phyloP scores from a whole-genome alignment of 371 early-diverging fungal species.

The Chytridium lagenaria region DNA sequence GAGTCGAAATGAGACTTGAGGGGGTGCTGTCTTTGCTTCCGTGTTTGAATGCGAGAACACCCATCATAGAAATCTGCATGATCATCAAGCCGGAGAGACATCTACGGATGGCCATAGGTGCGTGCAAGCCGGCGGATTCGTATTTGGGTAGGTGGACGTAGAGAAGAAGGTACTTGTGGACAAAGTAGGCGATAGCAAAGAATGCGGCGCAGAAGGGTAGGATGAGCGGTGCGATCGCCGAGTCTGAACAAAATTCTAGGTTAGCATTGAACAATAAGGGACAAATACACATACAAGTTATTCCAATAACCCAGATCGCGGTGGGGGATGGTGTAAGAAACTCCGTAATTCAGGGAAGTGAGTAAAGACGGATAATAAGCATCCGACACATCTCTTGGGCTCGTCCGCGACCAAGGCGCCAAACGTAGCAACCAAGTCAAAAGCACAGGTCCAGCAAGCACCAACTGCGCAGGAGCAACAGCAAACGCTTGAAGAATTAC shows the following conservation, averaged over 20 bases:
- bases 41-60: constrained; percentile 70
- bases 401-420: constrained; percentile 39
- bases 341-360: constrained; percentile 52
- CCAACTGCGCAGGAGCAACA: constrained; percentile 49
- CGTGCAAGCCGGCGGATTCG: constrained; percentile 79
- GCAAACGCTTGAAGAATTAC: constrained; percentile 53
- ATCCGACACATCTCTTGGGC: constrained; percentile 53
- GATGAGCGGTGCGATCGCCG: constrained; percentile 85
- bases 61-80: constrained; percentile 87
- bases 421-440: constrained; percentile 49
- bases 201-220: constrained; percentile 79
- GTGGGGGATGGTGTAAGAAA: constrained; percentile 57
- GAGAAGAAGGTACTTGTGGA: constrained; percentile 68
- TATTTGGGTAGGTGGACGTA: constrained; percentile 82
- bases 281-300: constrained; percentile 61
- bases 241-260: constrained; percentile 59
- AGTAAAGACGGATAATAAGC: constrained; percentile 56
- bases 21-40: constrained; percentile 14
- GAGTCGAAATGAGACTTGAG: background rate
- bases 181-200: constrained; percentile 73
- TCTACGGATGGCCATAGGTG: constrained; percentile 79
- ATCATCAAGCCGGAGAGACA: constrained; percentile 79
- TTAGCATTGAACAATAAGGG: too few species aligned
- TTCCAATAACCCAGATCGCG: constrained; percentile 81
- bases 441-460: constrained; percentile 52